Percentiles rank a stretch among this genome's conserved stretches.
Evolutionary conservation across 2,329 filamentous ascomycete species (phyloP).

Genomic region (Lecanicillium sp.): DNA sequence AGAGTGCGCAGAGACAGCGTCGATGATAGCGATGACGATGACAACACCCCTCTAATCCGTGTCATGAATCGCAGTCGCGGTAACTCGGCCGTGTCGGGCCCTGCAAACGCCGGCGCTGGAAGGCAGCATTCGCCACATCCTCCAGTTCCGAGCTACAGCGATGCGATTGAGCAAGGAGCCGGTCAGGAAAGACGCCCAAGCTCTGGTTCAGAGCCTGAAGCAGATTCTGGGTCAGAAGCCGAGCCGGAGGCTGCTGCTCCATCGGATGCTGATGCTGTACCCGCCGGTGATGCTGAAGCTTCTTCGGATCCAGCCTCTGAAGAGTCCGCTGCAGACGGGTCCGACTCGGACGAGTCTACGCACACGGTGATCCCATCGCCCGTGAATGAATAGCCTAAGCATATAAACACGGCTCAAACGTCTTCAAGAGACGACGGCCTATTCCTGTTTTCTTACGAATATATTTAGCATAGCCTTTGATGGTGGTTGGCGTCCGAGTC

Average conservation of each 20-base stretch:
- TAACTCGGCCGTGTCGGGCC: slow-evolving; percentile 32
- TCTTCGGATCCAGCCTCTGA: neutral
- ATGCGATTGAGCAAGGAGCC: slow-evolving; percentile 54
- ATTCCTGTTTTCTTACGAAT: slow-evolving; percentile 8
- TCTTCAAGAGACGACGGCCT: neutral
- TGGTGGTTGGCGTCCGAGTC: neutral
- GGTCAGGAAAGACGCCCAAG: slow-evolving; percentile 5
- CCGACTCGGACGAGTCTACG: slow-evolving; percentile 5
- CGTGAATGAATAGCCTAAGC: neutral
- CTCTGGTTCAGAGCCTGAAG: slow-evolving; percentile 6
- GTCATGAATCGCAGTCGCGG: slow-evolving; percentile 44
- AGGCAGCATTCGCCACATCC: slow-evolving; percentile 30
- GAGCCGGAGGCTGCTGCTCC: no score
- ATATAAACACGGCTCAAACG: neutral
- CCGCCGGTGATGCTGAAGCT: neutral
- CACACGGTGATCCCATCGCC: slow-evolving; percentile 6
- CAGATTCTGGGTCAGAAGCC: no score
- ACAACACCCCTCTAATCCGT: slow-evolving; percentile 46
- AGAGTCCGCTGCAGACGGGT: neutral
- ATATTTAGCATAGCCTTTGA: slow-evolving; percentile 5
- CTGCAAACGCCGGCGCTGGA: slow-evolving; percentile 13
- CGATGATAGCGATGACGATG: slow-evolving; percentile 50
- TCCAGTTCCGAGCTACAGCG: slow-evolving; percentile 77
- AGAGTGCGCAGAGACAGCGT: slow-evolving; percentile 29
- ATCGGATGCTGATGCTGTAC: no score